Evolutionary conservation across 371 early-diverging fungal species (phyloP), one percentile per base, ranked within the genome.

Genomic region (Mortierella sp.): DNA sequence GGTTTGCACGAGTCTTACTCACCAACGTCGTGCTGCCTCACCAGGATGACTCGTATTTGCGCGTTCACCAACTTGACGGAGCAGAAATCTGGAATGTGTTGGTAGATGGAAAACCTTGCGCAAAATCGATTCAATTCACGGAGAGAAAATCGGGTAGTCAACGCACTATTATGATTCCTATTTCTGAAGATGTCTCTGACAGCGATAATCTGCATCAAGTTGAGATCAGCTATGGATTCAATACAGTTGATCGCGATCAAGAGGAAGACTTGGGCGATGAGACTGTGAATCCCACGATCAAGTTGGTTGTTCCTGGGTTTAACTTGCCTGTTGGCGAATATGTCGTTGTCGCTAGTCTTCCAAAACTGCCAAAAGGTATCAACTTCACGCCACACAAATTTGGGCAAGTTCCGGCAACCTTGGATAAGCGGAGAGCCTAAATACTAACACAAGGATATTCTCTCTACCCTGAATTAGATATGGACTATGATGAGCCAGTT

Each of bases 141-240:
- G 81, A 72, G 43, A 52, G 58, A 30, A 72, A 62, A 18, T 45
- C 52, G 0, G 39, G 66, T 3, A 67, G 72, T 22, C 61, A 69
- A 35, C 71, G 73, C 47, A 69, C 75, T 11, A 66, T 80, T 11
- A 68, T 80, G 9, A 37, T 80, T 18, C 81, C 81, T 30, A 68
- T 80, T 26, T 75, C 75, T 6, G 66, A 65, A 45, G 70, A 64
- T 20, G 47, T 68, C 0, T 20, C 47, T 14, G 68, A 73, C 1
- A 63, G 26, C 22, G 65, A 74, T 35, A 52, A 59, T 9, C 54
- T 45, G 9, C 75, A 80, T 22, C 72, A 72, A 22, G 63, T 80
- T 32, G 81, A 80, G 55, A 66, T 80, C 18, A 75, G 75, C 30
- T 80, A 80, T 28, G 81, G 81, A 51, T 80, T 80, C 60, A 71